phyloP scores from a whole-genome alignment of 2,329 filamentous ascomycete genomes.

The Zymoseptoria tritici region DNA sequence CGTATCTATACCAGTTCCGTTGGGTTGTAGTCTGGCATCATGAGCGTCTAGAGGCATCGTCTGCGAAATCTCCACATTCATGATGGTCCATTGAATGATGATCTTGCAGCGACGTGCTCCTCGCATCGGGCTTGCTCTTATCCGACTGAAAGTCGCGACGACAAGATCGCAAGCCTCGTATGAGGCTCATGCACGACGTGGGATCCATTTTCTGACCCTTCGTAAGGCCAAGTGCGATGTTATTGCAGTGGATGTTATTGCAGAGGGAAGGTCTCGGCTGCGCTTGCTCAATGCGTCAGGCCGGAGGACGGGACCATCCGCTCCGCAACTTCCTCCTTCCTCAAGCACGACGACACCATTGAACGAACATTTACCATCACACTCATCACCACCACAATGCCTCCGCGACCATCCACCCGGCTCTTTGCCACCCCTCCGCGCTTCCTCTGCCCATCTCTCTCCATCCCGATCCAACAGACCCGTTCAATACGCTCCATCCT shows the following conservation, averaged over 20 bases:
- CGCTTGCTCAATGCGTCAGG: background rate
- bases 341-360: background rate
- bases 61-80: background rate
- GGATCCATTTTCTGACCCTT: too few species aligned
- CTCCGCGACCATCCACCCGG: constrained; percentile 17
- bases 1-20: background rate
- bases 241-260: too few species aligned
- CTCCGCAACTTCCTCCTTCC: background rate
- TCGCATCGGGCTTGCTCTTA: too few species aligned
- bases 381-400: constrained; percentile 17
- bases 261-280: background rate
- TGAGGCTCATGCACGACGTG: too few species aligned
- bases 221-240: too few species aligned
- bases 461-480: constrained; percentile 21
- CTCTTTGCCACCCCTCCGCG: constrained; percentile 25
- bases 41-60: background rate
- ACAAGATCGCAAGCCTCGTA: too few species aligned
- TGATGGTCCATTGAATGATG: too few species aligned
- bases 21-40: background rate
- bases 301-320: background rate
- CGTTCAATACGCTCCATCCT: constrained; percentile 53
- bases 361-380: background rate
- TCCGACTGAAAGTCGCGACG: too few species aligned
- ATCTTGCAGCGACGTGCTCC: too few species aligned
- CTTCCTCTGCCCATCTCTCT: constrained; percentile 28